phyloP scores from a whole-genome alignment of 805 yeast species.

The Candida fluviatilis region DNA sequence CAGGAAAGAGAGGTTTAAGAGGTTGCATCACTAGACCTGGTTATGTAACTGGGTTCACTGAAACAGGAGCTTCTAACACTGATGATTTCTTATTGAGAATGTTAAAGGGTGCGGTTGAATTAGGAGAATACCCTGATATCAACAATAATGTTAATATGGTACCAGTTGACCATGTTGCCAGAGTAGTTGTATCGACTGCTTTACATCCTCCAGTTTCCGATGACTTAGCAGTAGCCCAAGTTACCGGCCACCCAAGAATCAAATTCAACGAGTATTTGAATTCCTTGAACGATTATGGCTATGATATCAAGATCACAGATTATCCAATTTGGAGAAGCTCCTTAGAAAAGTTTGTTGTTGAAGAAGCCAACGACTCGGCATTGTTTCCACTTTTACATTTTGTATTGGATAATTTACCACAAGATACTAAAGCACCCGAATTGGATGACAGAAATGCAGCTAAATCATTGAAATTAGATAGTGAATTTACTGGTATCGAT shows the following conservation, averaged over 20 bases:
- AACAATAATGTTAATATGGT: conserved; percentile 89
- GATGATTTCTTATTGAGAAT: conserved; percentile 94
- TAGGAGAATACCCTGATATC: conserved; percentile 83
- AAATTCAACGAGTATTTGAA: conserved; percentile 72
- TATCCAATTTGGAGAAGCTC: conserved; percentile 77
- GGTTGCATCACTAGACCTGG: conserved; percentile 96
- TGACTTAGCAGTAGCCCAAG: conserved; percentile 76
- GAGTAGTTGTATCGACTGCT: conserved; percentile 80
- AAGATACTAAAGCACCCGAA: conserved; percentile 91
- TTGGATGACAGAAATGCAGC: conserved; percentile 82
- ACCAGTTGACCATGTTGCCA: conserved; percentile 97
- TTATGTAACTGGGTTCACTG: conserved; percentile 83
- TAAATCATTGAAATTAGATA: conserved; percentile 60
- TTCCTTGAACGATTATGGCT: conserved; percentile 67
- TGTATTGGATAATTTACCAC: conserved; percentile 89
- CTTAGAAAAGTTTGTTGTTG: conserved; percentile 74
- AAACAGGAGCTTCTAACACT: conserved; percentile 86
- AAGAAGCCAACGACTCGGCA: conserved; percentile 74
- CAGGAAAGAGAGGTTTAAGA: conserved; percentile 81
- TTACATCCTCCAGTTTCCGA: conserved; percentile 62
- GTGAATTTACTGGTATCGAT: conserved; percentile 62
- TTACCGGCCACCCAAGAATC: conserved; percentile 96
- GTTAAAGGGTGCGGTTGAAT: conserved; percentile 90
- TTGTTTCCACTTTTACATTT: conserved; percentile 90
- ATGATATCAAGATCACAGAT: conserved; percentile 53